These are phyloP conservation scores for Venturia nashicola DNA, from an alignment of 2,329 filamentous ascomycete species.

Conservation along the genomic window DNA sequence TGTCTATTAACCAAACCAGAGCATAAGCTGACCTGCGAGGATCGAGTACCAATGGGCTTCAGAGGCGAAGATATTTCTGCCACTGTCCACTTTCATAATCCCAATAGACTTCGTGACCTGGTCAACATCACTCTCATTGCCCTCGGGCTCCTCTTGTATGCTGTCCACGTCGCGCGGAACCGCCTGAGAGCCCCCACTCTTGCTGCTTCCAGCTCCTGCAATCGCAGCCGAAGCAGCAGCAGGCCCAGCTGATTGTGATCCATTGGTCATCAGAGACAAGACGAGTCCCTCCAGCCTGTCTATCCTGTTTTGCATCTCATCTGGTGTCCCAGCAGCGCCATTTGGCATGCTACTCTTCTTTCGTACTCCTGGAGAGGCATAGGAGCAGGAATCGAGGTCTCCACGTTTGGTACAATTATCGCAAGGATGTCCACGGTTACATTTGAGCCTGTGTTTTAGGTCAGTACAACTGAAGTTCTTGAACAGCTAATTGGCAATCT, in stretches of 20 bases:
- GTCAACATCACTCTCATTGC: conserved; percentile 51
- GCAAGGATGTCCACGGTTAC: conserved; percentile 81
- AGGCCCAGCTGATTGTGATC: conserved; percentile 48
- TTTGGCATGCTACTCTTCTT: conserved; percentile 53
- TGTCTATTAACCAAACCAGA: conserved; percentile 6
- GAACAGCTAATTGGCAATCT: neutral
- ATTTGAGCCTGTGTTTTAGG: conserved; percentile 54
- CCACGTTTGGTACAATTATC: conserved; percentile 89
- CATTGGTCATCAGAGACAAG: conserved; percentile 85
- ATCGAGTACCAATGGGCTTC: conserved; percentile 42
- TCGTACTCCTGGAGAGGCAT: conserved; percentile 55
- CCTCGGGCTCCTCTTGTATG: conserved; percentile 38
- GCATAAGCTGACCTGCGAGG: conserved; percentile 24
- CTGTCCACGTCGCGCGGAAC: conserved; percentile 41
- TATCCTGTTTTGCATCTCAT: conserved; percentile 98
- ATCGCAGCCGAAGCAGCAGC: conserved; percentile 48
- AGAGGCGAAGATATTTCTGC: conserved; percentile 35
- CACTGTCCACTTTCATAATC: conserved; percentile 40
- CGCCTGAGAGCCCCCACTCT: conserved; percentile 26
- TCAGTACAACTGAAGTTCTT: conserved; percentile 13
- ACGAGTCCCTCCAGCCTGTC: conserved; percentile 88
- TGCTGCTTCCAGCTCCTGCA: conserved; percentile 27
- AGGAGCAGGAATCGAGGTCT: conserved; percentile 70
- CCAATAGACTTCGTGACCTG: conserved; percentile 37
- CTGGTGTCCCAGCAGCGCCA: conserved; percentile 48